A percentile compares a stretch with the other conserved stretches of the same genome.
These are phyloP conservation scores for Wallacemonas rigidus DNA, from an alignment of 208 protist genomes.

Conservation along the genomic window DNA sequence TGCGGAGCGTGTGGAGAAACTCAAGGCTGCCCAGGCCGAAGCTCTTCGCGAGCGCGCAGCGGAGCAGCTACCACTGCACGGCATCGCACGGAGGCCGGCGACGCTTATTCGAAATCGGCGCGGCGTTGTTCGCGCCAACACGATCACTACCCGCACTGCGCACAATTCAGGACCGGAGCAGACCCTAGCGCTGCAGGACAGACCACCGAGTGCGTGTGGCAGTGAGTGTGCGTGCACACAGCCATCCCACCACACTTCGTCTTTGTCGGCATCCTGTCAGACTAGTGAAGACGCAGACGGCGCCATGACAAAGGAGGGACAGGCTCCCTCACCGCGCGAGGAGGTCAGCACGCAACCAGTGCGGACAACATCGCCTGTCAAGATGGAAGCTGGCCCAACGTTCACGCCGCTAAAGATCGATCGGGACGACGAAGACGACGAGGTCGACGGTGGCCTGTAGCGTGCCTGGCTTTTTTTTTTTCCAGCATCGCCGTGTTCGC, in stretches of 20 bases:
- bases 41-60: slow-evolving; percentile 36
- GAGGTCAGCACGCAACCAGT: not conserved
- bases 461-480: not conserved
- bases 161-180: not conserved
- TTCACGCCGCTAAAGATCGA: slow-evolving; percentile 26
- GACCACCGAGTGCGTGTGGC: no score
- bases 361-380: not conserved
- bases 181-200: not conserved
- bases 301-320: no score
- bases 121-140: slow-evolving; percentile 36
- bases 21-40: slow-evolving; percentile 48
- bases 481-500: not conserved
- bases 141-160: slow-evolving; percentile 20
- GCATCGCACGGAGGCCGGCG: slow-evolving; percentile 63
- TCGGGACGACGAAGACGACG: slow-evolving; percentile 21
- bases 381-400: no score
- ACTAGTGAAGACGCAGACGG: no score
- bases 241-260: no score
- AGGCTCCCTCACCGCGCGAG: not conserved
- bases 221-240: no score
- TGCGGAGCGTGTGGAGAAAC: slow-evolving; percentile 46
- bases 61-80: slow-evolving; percentile 26
- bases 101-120: slow-evolving; percentile 52
- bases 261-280: no score
- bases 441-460: not conserved